Base-by-base conservation (phyloP, 2,329 filamentous ascomycete species). In the Trichoderma koningii region DNA sequence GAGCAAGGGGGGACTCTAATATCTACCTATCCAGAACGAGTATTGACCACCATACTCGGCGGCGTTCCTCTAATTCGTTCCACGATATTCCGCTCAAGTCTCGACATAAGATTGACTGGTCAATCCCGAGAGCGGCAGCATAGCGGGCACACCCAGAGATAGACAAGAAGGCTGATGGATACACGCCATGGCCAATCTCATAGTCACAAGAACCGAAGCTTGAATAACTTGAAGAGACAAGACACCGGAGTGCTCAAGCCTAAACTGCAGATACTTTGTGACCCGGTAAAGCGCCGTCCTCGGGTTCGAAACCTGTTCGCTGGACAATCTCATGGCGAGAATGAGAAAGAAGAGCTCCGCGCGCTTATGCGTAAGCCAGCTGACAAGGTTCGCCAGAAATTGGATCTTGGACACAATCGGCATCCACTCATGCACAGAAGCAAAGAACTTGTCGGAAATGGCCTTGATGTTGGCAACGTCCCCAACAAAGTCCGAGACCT, bases 1-100 rank as follows among this genome's bases (percentile, higher is more conserved):
- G 17, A 15, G 28, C 34, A 14, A 14, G 5, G 10, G 19, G n/a
- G 6, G 15, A 3, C 9, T 15, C 10, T 6, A 50, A 3, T 19
- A 63, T 57, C 64, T 63, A 63, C 64, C 64, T 63, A 19, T 66
- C 64, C 3, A 66, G 30, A 12, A 63, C 50, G 12, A 66, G 56
- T 7, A 66, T 55, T 6, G 64, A 48, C 64, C 64, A 66, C 64
- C 64, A 66, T 0, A 55, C 30, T 50, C 64, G 17, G 34, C 64
- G 64, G 2, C 64, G 50, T 21, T 66, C 64, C 44, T 66, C 64
- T 30, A 48, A 19, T 21, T 66, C 64, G 14, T 41, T 63, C 44
- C 64, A 63, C 19, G 57, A 21, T 4, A 66, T 15, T 1, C 64
- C 64, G 3, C 15, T 30, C 3, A 44, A 15, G 3, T 55, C 50